phyloP scores from a whole-genome alignment of 352 stramenopile genomes.

The Aphanomyces euteiches region DNA sequence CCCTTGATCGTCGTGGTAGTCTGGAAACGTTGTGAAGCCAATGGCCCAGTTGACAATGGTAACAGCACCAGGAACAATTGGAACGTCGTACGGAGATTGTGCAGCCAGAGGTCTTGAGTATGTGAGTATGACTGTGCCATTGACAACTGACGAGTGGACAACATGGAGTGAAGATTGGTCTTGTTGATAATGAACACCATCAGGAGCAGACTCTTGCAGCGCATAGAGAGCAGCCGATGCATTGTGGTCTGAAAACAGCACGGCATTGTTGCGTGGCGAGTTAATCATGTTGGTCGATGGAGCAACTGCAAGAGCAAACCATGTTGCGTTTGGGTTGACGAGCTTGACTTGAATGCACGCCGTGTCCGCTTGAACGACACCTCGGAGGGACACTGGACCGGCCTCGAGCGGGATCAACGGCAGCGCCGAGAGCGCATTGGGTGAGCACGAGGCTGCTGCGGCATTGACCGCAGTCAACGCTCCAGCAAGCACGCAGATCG shows the following conservation, averaged over 20 bases:
- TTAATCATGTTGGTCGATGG: conserved; percentile 10
- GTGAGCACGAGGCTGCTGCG: background rate
- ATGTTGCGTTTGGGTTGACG: background rate
- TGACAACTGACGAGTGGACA: background rate
- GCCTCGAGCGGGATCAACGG: background rate
- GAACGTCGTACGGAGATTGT: background rate
- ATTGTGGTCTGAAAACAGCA: background rate
- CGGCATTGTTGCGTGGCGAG: conserved; percentile 4
- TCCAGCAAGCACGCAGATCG: background rate
- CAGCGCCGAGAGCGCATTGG: background rate
- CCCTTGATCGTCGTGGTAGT: conserved; percentile 13
- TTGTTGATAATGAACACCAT: background rate
- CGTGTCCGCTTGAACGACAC: background rate
- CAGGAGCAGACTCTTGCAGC: background rate
- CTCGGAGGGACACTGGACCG: background rate
- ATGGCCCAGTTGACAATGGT: conserved; percentile 6
- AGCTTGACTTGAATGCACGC: conserved; percentile 10
- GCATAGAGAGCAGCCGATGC: background rate
- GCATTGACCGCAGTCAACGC: background rate
- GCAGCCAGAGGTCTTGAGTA: background rate
- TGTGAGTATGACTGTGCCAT: background rate
- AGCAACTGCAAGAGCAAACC: conserved; percentile 10
- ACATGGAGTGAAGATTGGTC: background rate
- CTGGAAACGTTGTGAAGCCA: background rate
- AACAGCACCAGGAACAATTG: background rate